Evolutionary conservation across 139 green algal species (phyloP), one percentile per base, ranked within the genome.

Genomic region (Nannochloris sp.): DNA sequence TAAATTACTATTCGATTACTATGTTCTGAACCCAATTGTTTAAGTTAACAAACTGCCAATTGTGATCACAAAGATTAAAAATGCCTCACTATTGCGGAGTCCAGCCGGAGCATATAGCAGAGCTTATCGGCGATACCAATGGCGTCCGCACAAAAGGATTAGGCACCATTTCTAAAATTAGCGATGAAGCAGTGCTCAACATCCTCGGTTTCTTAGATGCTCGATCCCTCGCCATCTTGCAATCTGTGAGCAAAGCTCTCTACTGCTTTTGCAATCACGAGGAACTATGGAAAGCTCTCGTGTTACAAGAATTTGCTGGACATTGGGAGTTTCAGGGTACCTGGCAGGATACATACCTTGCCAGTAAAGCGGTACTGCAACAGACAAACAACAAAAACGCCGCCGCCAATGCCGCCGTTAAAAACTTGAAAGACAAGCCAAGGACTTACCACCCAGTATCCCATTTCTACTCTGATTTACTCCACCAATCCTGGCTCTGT

Each of bases 401-500:
- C 56, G 64, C 36, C 8, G 27, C 15, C 37, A 45, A 45, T 60
- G 65, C 23, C 56, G 75, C 44, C 73, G 78, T 53, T 68, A 39
- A 12, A 24, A 12, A 5, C 14, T 32, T 14, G 19, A 7, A 25
- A 54, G 61, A 46, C 24, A 68, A 57, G 6, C 8, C 10, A 24
- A 59, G 33, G 13, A 24, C 14, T 33, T 24, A 57, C 12, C 57
- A 72, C 3, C 34, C 34, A 2, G 55, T 80, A 4, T 6, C 15
- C 4, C 72, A 75, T 15, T 61, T 92, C 27, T 86, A 81, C 69
- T 85, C 73, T 13, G 91, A 97, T 71, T 57, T 95, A 39, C 75
- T 97, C 35, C 92, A 97, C 77, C 86, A 92, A 62, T 73, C 88
- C 13, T 97, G 85, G 82, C 77, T 87, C 38, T 97, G 85, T 57